A percentile compares a stretch with the other conserved stretches of the same genome.
Conservation (phyloP, 352 stramenopile genomes). For the Globisporangium lucens region DNA sequence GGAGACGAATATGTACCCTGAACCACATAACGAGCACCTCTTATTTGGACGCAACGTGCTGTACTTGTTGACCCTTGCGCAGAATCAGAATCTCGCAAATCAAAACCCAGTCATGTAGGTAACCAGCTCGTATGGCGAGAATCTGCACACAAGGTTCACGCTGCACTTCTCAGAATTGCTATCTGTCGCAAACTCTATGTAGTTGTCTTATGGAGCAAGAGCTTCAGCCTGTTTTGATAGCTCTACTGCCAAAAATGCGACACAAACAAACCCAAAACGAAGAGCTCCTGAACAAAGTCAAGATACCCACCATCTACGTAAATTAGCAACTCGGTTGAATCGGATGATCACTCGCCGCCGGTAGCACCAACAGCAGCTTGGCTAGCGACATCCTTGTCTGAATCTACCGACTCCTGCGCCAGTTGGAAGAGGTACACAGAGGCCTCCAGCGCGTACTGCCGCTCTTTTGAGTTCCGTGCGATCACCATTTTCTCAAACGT, state of each 20-base stretch:
- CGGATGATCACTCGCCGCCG: background rate
- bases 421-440: slow-evolving; percentile 64
- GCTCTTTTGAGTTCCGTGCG: slow-evolving; percentile 43
- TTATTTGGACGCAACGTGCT: background rate
- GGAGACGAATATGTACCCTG: background rate
- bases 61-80: background rate
- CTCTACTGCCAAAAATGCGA: background rate
- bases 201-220: background rate
- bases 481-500: slow-evolving; percentile 65
- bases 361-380: slow-evolving; percentile 8
- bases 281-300: background rate
- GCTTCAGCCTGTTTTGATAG: background rate
- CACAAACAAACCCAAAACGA: background rate
- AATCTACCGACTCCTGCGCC: slow-evolving; percentile 35
- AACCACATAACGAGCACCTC: background rate
- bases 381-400: slow-evolving; percentile 11
- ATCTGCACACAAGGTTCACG: background rate
- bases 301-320: background rate
- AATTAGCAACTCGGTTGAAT: background rate
- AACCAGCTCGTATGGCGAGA: too few relatives aligned
- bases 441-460: slow-evolving; percentile 52
- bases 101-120: background rate
- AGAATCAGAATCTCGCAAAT: background rate
- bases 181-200: background rate
- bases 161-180: background rate